Evolutionary conservation across 2,329 filamentous ascomycete genomes (phyloP).

Genomic region (Exophiala xenobiotica): DNA sequence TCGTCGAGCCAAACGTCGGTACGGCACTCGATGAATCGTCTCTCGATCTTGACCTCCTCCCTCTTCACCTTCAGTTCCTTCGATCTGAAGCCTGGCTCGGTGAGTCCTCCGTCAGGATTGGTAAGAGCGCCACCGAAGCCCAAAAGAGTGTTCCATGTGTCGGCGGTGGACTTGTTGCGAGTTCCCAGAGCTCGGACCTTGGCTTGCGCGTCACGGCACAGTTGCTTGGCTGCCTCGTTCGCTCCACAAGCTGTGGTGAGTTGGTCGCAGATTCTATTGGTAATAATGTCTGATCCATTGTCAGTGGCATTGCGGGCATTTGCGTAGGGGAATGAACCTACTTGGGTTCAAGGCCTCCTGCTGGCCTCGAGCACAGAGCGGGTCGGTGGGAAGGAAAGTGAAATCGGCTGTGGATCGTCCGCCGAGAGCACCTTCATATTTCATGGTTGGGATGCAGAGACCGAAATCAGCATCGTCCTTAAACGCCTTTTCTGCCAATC

Average conservation of each 20-base stretch:
- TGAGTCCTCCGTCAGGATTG: constrained; percentile 22
- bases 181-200: constrained; percentile 49
- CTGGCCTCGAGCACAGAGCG: constrained; percentile 60
- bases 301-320: not conserved
- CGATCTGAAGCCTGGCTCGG: constrained; percentile 7
- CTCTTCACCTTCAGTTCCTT: constrained; percentile 20
- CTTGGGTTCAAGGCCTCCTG: constrained; percentile 65
- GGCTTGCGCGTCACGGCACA: constrained; percentile 55
- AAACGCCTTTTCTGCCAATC: constrained; percentile 27
- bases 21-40: constrained; percentile 16
- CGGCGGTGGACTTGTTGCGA: constrained; percentile 42
- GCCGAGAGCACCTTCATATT: constrained; percentile 56
- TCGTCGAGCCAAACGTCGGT: constrained; percentile 20
- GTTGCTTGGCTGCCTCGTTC: constrained; percentile 57
- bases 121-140: constrained; percentile 35
- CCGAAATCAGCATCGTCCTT: constrained; percentile 46
- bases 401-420: constrained; percentile 57
- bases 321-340: constrained; percentile 1
- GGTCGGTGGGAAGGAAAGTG: constrained; percentile 67
- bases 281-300: constrained; percentile 58
- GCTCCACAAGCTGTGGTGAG: constrained; percentile 65
- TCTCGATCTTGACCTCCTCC: constrained; percentile 1
- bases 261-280: constrained; percentile 69
- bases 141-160: constrained; percentile 42
- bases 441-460: constrained; percentile 49